phyloP scores from a whole-genome alignment of 148 eudicot species.

The Bassia scoparia region DNA sequence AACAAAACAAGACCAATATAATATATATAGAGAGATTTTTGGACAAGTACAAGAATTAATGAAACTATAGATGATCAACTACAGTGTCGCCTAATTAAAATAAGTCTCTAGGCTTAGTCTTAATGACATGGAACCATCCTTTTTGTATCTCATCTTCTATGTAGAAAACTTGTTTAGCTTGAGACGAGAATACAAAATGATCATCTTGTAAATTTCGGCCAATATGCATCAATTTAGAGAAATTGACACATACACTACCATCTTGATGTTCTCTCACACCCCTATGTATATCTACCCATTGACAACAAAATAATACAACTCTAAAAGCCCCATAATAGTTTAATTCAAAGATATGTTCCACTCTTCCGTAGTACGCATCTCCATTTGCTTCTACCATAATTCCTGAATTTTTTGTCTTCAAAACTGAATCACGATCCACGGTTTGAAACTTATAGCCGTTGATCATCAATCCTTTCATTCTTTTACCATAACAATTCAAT shows the following conservation, averaged over 20 bases:
- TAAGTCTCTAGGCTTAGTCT: conserved; percentile 22
- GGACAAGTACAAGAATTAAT: too few relatives aligned
- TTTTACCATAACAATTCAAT: background rate
- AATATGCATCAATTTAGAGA: conserved; percentile 22
- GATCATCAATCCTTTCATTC: background rate
- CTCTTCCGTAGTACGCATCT: too few relatives aligned
- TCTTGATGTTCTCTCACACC: background rate
- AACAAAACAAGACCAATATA: too few relatives aligned
- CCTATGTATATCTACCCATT: conserved; percentile 20
- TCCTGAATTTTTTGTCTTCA: background rate
- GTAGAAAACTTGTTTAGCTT: conserved; percentile 25
- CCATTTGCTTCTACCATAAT: background rate
- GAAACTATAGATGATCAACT: too few relatives aligned
- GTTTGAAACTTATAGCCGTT: background rate
- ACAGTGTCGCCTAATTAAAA: conserved; percentile 18
- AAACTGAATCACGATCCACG: background rate
- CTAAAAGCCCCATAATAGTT: too few relatives aligned
- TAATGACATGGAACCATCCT: conserved; percentile 23
- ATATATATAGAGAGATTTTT: too few relatives aligned
- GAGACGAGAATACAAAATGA: conserved; percentile 29
- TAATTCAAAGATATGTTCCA: too few relatives aligned
- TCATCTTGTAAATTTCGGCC: conserved; percentile 21
- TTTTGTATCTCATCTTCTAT: conserved; percentile 16
- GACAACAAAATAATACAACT: conserved; percentile 17
- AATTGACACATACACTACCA: conserved; percentile 14